A percentile compares a stretch with the other conserved stretches of the same genome.
Conservation (phyloP, 2,329 filamentous ascomycete genomes). For the Beauveria australis region DNA sequence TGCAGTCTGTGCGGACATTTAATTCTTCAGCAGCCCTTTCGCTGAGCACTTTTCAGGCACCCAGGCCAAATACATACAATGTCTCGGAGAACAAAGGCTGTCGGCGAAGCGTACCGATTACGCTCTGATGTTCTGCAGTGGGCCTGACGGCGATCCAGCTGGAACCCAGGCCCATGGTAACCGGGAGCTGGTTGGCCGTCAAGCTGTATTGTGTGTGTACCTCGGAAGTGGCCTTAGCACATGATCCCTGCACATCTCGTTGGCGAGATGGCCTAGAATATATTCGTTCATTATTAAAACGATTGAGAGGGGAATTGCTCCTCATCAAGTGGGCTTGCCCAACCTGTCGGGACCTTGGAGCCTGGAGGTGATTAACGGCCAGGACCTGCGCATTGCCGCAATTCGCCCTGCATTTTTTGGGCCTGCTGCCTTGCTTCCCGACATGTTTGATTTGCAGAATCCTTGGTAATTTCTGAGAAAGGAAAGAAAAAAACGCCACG, state of each 20-base stretch:
- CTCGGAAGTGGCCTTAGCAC: background rate
- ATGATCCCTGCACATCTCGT: background rate
- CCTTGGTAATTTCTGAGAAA: too few relatives aligned
- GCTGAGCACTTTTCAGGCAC: too few relatives aligned
- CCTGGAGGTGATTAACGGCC: background rate
- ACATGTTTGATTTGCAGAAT: background rate
- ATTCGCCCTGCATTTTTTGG: too few relatives aligned
- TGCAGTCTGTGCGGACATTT: background rate
- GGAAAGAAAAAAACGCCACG: background rate
- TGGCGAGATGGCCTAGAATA: too few relatives aligned
- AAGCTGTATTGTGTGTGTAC: background rate
- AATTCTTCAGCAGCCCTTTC: background rate
- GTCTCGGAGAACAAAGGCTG: background rate
- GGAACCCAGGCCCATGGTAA: background rate
- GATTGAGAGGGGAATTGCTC: too few relatives aligned
- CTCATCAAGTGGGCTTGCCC: background rate
- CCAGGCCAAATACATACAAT: background rate
- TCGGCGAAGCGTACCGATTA: too few relatives aligned
- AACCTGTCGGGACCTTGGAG: background rate
- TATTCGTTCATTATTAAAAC: too few relatives aligned
- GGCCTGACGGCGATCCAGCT: background rate
- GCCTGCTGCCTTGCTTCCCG: background rate
- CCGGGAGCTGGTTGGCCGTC: background rate
- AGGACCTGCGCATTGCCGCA: too few relatives aligned
- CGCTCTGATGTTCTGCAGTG: conserved; percentile 1